Evolutionary conservation across 2,329 filamentous ascomycete genomes (phyloP), one percentile per base, ranked within the genome.

Genomic region (Aspergillus ochraceus): DNA sequence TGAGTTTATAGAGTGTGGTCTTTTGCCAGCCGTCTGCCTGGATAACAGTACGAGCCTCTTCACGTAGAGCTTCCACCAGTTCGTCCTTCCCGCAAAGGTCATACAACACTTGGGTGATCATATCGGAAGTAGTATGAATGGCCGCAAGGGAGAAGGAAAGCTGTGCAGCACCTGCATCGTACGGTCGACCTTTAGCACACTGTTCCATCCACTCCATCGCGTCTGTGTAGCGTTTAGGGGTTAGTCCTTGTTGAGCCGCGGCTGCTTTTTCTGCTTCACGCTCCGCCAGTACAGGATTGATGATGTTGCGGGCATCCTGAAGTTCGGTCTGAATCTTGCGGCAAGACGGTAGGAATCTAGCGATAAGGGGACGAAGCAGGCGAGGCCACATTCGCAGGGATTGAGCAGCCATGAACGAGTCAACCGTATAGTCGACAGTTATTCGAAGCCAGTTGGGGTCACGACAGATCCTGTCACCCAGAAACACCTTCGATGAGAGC

Each of bases 1-100:
- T 74, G 55, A 81, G 61, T 52, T 76, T 75, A 58, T 73, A 74
- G 1, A 81, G 64, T 0, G 73, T 62, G 1, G 70, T 71, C 61
- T 77, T 77, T 24, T 66, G 71, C 71, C 70, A 76, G 0, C 70
- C 72, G 2, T 67, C 54, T 10, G 57, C 52, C 8, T 51, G 45
- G 1, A 66, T 32, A 1, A 71, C 64, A 0, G 52, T 49, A 4
- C 67, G 53, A 20, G 67, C 55, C 45, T 71, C 69, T 1, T 67
- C 46, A 2, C 69, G 62, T 2, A 71, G 49, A 8, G 51, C 58
- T 12, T 51, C 3, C 14, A 67, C 36, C 24, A 66, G 17, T 1
- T 60, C 57, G 2, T 55, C 12, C 5, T 47, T 52, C 2, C 22
- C 58, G 50, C 60, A 61, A 4, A 73, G 54, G 54, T 69, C 64